These are phyloP conservation scores for Tephrocybe sp. DNA, from an alignment of 768 basidiomycete genomes.

Conservation along the genomic window DNA sequence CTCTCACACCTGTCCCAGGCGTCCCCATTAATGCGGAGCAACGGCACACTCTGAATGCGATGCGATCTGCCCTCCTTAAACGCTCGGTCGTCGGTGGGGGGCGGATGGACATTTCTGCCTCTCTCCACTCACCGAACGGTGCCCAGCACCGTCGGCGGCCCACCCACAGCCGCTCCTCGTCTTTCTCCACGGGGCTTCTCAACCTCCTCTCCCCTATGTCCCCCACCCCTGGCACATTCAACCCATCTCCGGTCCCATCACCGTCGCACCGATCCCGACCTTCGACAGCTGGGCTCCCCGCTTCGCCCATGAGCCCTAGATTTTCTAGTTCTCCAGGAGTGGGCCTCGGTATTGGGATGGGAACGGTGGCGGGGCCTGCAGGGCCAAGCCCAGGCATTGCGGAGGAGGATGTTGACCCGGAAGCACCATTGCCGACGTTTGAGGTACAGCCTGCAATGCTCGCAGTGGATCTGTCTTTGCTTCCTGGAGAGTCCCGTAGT, in stretches of 20 bases:
- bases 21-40: constrained; percentile 44
- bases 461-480: constrained; percentile 80
- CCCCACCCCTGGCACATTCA: not conserved
- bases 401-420: constrained; percentile 56
- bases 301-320: not conserved
- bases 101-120: constrained; percentile 74
- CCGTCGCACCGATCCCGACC: not conserved
- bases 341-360: constrained; percentile 20
- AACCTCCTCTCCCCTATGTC: constrained; percentile 47
- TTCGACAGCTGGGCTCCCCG: constrained; percentile 7
- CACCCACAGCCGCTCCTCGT: constrained; percentile 50
- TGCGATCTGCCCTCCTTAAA: constrained; percentile 52
- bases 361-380: not conserved
- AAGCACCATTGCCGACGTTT: constrained; percentile 77
- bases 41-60: constrained; percentile 38
- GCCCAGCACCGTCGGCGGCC: constrained; percentile 24
- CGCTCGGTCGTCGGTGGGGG: constrained; percentile 64
- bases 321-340: constrained; percentile 20
- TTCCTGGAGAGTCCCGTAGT: constrained; percentile 80
- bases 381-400: not conserved
- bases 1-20: constrained; percentile 48
- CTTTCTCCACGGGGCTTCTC: constrained; percentile 51
- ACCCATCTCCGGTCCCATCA: no score
- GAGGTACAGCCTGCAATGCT: constrained; percentile 86
- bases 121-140: constrained; percentile 23